Conservation (phyloP, 2,329 filamentous ascomycete species). For the Nemania serpens region DNA sequence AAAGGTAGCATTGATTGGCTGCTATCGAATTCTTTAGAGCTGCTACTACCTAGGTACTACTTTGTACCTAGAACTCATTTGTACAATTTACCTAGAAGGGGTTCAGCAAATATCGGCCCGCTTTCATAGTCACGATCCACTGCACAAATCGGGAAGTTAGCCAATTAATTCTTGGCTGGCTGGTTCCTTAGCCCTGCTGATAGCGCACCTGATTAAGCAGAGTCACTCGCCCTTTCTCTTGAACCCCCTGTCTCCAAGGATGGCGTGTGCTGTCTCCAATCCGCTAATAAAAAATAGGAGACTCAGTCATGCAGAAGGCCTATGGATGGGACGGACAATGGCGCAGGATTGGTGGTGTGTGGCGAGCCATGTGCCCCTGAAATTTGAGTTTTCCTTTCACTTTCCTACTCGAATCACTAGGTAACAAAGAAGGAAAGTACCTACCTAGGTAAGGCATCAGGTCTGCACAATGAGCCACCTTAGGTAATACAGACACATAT, state of each 20-base stretch:
- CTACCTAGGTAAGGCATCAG: no score
- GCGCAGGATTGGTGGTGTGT: slow-evolving; percentile 1
- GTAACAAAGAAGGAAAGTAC: background rate
- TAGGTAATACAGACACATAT: no score
- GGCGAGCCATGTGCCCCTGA: slow-evolving; percentile 24
- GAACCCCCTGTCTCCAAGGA: slow-evolving; percentile 13
- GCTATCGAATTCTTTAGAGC: no score
- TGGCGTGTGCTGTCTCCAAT: slow-evolving; percentile 12
- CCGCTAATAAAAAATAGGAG: slow-evolving; percentile 17
- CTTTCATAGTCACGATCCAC: background rate
- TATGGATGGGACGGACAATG: background rate
- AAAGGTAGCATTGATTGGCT: slow-evolving; percentile 11
- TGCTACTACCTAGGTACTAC: no score
- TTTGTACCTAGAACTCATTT: no score
- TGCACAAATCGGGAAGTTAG: slow-evolving; percentile 20
- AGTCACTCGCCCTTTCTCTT: slow-evolving; percentile 18
- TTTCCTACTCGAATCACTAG: background rate
- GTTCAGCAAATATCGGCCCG: background rate
- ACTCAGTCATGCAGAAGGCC: slow-evolving; percentile 15
- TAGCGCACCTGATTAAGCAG: slow-evolving; percentile 15
- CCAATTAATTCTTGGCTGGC: slow-evolving; percentile 12
- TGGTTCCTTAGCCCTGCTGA: background rate
- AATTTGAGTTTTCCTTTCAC: slow-evolving; percentile 4
- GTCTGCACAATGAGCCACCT: no score
- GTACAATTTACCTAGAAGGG: no score